Percentiles rank a stretch among this genome's conserved stretches.
Conservation (phyloP, 306 rosid genomes). For the Vachellia collinsii region DNA sequence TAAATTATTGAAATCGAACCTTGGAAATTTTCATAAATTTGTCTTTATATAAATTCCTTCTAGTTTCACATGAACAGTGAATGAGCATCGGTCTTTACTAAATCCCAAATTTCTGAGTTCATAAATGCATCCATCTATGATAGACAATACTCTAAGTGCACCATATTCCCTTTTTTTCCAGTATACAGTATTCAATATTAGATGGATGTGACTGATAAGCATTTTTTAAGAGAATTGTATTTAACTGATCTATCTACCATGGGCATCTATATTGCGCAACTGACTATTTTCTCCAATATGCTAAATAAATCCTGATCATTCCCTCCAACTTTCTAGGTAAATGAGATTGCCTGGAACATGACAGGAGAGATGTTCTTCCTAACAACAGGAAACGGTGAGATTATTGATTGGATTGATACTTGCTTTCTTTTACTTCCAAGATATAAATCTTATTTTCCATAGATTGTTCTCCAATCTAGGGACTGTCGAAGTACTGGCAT, state of each 20-base stretch:
- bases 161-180: background rate
- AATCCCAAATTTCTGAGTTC: no score
- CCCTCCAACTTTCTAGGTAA: constrained; percentile 58
- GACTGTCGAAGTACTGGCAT: constrained; percentile 87
- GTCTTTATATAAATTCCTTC: constrained; percentile 8
- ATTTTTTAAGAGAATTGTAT: background rate
- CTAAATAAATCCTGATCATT: constrained; percentile 21
- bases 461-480: constrained; percentile 47
- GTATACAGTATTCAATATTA: background rate
- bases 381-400: constrained; percentile 93
- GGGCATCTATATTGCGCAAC: background rate
- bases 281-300: background rate
- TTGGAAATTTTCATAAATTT: constrained; percentile 3
- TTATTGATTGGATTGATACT: constrained; percentile 15
- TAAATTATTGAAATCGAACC: constrained; percentile 14
- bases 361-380: constrained; percentile 89
- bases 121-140: constrained; percentile 8
- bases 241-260: background rate
- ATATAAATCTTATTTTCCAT: constrained; percentile 28
- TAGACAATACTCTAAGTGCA: background rate
- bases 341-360: constrained; percentile 98
- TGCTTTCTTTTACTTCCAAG: background rate
- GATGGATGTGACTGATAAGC: constrained; percentile 25
- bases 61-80: constrained; percentile 1
- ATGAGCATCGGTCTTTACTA: background rate